Percentiles rank a stretch among this genome's conserved stretches.
These are phyloP conservation scores for Amanita thiersii DNA, from an alignment of 768 basidiomycete species.

Conservation along the genomic window DNA sequence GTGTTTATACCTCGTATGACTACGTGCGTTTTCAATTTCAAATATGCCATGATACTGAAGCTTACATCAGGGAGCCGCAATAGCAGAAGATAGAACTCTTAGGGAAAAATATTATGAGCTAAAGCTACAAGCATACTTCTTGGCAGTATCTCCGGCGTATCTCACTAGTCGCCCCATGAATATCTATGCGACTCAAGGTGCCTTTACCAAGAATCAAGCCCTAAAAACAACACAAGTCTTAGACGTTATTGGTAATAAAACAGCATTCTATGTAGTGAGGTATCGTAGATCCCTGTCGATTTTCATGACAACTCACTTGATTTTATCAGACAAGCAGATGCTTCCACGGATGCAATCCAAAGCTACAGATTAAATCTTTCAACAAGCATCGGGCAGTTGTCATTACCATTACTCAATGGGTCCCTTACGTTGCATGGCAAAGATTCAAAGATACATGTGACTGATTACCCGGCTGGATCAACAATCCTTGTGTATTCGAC, in stretches of 20 bases:
- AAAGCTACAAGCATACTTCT: slow-evolving; percentile 43
- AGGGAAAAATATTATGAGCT: slow-evolving; percentile 48
- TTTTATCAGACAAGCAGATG: slow-evolving; percentile 30
- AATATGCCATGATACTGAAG: background rate
- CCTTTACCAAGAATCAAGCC: slow-evolving; percentile 40
- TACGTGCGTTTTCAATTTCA: slow-evolving; percentile 21
- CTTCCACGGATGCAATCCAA: slow-evolving; percentile 27
- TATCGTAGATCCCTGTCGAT: slow-evolving; percentile 7
- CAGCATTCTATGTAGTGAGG: slow-evolving; percentile 41
- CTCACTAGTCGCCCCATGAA: slow-evolving; percentile 39
- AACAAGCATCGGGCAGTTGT: slow-evolving; percentile 35
- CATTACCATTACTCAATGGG: slow-evolving; percentile 35
- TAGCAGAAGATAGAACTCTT: slow-evolving; percentile 42
- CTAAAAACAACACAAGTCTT: slow-evolving; percentile 41
- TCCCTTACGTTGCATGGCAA: slow-evolving; percentile 37
- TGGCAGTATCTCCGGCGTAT: slow-evolving; percentile 41
- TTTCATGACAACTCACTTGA: background rate
- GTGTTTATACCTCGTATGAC: slow-evolving; percentile 37
- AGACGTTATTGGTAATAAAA: slow-evolving; percentile 38
- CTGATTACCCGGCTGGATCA: slow-evolving; percentile 38
- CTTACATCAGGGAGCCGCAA: slow-evolving; percentile 33
- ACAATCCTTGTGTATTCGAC: slow-evolving; percentile 38
- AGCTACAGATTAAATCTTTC: slow-evolving; percentile 34
- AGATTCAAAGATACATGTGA: slow-evolving; percentile 44
- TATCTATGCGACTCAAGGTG: slow-evolving; percentile 27